Conservation (phyloP, 1,284 basidiomycete species). For the Hypsizygus ulmarius region DNA sequence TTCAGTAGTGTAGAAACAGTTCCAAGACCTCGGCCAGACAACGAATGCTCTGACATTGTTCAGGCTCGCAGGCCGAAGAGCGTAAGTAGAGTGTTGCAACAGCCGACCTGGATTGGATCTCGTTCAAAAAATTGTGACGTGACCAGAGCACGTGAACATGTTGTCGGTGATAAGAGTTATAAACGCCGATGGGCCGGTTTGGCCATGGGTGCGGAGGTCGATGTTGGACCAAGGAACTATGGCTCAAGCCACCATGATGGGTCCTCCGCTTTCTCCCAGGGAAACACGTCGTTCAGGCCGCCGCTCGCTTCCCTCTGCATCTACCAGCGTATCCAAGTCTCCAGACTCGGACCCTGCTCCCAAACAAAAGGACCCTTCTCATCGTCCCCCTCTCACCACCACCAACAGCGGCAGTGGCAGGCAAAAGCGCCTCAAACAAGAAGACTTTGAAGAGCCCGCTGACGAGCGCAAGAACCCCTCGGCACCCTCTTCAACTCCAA, state of each 20-base stretch:
- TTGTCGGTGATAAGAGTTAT: slow-evolving; percentile 13
- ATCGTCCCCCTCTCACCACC: slow-evolving; percentile 44
- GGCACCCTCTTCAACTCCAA: slow-evolving; percentile 36
- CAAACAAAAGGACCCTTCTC: slow-evolving; percentile 49
- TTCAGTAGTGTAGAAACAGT: not conserved
- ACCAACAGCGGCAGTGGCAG: slow-evolving; percentile 41
- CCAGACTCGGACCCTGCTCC: slow-evolving; percentile 62
- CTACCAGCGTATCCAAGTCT: slow-evolving; percentile 68
- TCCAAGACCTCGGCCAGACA: too few relatives aligned
- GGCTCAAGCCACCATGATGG: slow-evolving; percentile 55
- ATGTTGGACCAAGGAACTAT: slow-evolving; percentile 1
- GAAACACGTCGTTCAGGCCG: slow-evolving; percentile 75
- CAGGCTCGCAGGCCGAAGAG: too few relatives aligned
- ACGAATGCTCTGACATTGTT: too few relatives aligned
- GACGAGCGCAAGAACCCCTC: slow-evolving; percentile 47
- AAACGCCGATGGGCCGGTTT: slow-evolving; percentile 10
- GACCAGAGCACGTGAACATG: slow-evolving; percentile 13
- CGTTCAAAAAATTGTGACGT: not conserved
- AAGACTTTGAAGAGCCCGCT: slow-evolving; percentile 63
- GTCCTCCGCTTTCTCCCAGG: slow-evolving; percentile 70
- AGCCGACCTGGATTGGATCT: too few relatives aligned
- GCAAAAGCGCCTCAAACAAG: slow-evolving; percentile 68
- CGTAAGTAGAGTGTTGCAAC: too few relatives aligned
- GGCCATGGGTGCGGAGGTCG: slow-evolving; percentile 1
- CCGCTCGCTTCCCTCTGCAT: slow-evolving; percentile 63